Percentiles rank a stretch among this genome's conserved stretches.
Evolutionary conservation across 768 basidiomycete species (phyloP).

Genomic region (Pleurotus tuber-regium): DNA sequence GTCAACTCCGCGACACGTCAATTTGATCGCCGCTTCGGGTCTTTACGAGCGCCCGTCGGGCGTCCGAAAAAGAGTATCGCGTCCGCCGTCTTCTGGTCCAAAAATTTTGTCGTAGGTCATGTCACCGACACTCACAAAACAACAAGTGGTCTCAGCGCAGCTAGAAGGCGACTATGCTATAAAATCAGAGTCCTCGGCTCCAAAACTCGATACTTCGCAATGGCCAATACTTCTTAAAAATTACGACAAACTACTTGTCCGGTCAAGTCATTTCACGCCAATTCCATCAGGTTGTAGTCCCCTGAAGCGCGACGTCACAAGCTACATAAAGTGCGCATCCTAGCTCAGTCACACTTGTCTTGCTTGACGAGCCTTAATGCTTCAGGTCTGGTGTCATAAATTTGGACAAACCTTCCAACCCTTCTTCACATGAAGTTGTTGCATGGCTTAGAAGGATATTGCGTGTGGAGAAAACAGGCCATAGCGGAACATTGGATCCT

Average conservation of each 20-base stretch:
- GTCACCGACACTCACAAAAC: conserved; percentile 52
- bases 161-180: conserved; percentile 75
- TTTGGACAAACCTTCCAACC: conserved; percentile 98
- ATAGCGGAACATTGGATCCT: conserved; percentile 97
- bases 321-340: conserved; percentile 81
- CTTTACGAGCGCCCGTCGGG: background rate
- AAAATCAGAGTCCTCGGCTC: conserved; percentile 71
- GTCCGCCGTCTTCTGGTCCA: no score
- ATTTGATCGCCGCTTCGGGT: background rate
- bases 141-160: conserved; percentile 74
- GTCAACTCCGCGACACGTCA: background rate
- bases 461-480: conserved; percentile 96
- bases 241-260: conserved; percentile 94
- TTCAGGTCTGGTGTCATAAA: conserved; percentile 97
- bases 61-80: background rate
- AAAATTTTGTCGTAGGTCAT: conserved; percentile 20
- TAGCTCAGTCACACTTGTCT: background rate
- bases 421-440: conserved; percentile 98
- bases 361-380: conserved; percentile 5
- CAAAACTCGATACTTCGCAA: conserved; percentile 88
- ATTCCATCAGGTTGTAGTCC: conserved; percentile 94
- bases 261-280: conserved; percentile 97
- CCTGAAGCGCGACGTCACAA: conserved; percentile 87
- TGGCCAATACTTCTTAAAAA: conserved; percentile 99
- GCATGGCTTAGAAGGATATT: conserved; percentile 98